phyloP scores from a whole-genome alignment of 495 filamentous ascomycete genomes.

The Xylaria nigripes region DNA sequence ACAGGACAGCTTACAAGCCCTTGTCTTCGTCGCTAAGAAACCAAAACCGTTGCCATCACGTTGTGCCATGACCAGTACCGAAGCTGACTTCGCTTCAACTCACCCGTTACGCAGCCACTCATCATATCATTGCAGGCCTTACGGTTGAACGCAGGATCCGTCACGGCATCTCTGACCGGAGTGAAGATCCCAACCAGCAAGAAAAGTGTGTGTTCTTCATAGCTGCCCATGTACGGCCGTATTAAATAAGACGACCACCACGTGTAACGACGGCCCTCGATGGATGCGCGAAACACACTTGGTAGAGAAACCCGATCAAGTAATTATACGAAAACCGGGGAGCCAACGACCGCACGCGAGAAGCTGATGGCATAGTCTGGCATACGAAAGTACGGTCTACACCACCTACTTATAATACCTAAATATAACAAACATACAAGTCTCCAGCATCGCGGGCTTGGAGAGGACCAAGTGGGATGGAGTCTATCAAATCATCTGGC shows the following conservation, averaged over 20 bases:
- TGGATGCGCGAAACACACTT: neutral
- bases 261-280: slow-evolving; percentile 1
- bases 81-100: neutral
- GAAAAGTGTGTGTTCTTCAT: neutral
- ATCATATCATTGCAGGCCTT: neutral
- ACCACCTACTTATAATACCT: no score
- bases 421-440: no score
- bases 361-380: no score
- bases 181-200: neutral
- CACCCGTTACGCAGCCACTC: slow-evolving; percentile 1
- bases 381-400: no score
- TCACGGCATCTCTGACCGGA: neutral
- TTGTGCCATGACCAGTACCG: neutral
- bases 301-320: neutral
- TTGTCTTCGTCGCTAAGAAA: neutral
- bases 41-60: neutral
- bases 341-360: no score
- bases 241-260: neutral
- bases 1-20: neutral
- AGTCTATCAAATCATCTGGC: no score
- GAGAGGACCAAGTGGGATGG: no score
- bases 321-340: neutral
- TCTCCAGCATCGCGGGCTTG: no score
- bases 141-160: slow-evolving; percentile 5
- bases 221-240: slow-evolving; percentile 11